Conservation (phyloP, 768 basidiomycete genomes). For the Saitozyma sp. region DNA sequence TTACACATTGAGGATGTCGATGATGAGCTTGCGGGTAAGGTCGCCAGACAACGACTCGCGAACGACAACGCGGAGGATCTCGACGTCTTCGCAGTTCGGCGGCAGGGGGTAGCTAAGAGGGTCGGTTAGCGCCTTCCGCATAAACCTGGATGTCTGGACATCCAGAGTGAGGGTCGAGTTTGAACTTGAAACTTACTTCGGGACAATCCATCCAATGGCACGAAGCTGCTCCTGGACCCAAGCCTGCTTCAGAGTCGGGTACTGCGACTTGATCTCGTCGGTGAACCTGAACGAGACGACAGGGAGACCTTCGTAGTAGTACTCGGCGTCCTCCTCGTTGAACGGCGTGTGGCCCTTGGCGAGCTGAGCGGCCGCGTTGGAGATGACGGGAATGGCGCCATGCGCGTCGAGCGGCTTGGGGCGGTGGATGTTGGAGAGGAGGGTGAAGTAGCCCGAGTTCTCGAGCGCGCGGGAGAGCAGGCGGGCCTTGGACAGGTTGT, state of each 20-base stretch:
- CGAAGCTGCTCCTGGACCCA: constrained; percentile 56
- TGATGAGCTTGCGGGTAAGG: constrained; percentile 38
- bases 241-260: constrained; percentile 61
- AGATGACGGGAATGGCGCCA: constrained; percentile 18
- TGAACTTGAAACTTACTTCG: constrained; percentile 54
- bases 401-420: constrained; percentile 35
- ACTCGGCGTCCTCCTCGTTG: constrained; percentile 55
- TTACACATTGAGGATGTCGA: constrained; percentile 42
- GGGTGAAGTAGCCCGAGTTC: constrained; percentile 56
- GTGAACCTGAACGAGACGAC: constrained; percentile 62
- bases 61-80: constrained; percentile 66
- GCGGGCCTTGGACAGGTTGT: constrained; percentile 60
- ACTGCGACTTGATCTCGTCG: constrained; percentile 58
- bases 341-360: constrained; percentile 51
- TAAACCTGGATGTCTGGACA: background rate
- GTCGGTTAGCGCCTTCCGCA: constrained; percentile 1
- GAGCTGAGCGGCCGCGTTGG: constrained; percentile 28
- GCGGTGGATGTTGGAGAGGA: constrained; percentile 59
- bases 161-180: no score
- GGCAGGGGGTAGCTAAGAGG: constrained; percentile 58
- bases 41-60: constrained; percentile 60
- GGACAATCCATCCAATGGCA: constrained; percentile 65
- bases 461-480: constrained; percentile 67
- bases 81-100: constrained; percentile 58
- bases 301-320: constrained; percentile 60